Conservation (phyloP, 371 early-diverging fungal genomes). For the Mortierella sp. region DNA sequence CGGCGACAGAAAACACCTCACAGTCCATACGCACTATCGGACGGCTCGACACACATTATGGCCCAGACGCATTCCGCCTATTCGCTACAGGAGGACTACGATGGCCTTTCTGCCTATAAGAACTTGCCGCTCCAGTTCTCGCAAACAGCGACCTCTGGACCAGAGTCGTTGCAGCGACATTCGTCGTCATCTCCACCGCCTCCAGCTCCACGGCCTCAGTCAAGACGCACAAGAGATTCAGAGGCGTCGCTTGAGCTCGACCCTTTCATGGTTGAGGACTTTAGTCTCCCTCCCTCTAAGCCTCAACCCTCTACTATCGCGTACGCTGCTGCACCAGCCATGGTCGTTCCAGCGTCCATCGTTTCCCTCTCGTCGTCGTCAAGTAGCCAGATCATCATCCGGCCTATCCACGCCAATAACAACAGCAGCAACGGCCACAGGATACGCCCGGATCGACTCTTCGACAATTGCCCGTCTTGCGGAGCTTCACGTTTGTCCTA, state of each 20-base stretch:
- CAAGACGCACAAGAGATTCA: background rate
- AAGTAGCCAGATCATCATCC: background rate
- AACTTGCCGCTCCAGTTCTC: background rate
- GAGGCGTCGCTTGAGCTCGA: background rate
- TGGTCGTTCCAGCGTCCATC: background rate
- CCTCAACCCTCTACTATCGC: background rate
- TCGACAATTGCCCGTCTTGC: slow-evolving; percentile 4
- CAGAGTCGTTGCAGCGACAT: background rate
- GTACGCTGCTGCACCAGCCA: background rate
- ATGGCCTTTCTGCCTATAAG: background rate
- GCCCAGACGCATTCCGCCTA: background rate
- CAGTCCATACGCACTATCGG: background rate
- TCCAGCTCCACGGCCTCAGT: background rate
- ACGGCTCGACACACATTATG: background rate
- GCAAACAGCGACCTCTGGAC: background rate
- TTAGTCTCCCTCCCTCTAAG: background rate
- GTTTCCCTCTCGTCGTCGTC: background rate
- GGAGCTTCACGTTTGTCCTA: slow-evolving; percentile 19
- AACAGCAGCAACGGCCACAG: background rate
- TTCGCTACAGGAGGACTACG: background rate
- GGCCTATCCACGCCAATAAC: background rate
- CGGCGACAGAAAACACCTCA: background rate
- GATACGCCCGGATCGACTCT: background rate
- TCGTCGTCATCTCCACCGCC: background rate
- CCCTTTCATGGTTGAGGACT: slow-evolving; percentile 1